These are phyloP conservation scores for Houttuynia cordata DNA, from an alignment of 164 flowering plant species.

Conservation along the genomic window DNA sequence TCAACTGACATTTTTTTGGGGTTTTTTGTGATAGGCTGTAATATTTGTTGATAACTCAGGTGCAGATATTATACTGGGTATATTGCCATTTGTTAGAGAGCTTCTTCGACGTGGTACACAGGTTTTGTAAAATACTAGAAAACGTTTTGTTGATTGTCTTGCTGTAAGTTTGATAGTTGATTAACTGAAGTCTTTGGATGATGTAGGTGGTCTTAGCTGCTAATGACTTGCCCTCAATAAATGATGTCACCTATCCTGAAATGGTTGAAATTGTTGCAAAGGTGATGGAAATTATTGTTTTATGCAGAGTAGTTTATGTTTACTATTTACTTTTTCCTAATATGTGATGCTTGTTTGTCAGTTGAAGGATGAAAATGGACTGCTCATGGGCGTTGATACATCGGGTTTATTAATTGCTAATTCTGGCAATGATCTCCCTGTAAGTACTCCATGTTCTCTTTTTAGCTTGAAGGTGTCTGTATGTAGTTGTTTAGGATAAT, in stretches of 20 bases:
- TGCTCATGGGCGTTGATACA: constrained; percentile 71
- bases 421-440: constrained; percentile 93
- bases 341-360: constrained; percentile 17
- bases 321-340: too few species aligned
- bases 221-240: constrained; percentile 93
- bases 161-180: too few species aligned
- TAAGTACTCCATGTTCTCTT: background rate
- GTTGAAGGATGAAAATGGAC: constrained; percentile 83
- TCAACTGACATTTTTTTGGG: constrained; percentile 9
- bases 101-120: constrained; percentile 72
- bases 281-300: constrained; percentile 28
- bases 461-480: background rate
- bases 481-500: too few species aligned
- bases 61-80: constrained; percentile 56
- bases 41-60: constrained; percentile 93
- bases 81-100: constrained; percentile 23
- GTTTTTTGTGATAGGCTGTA: constrained; percentile 48
- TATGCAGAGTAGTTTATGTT: background rate
- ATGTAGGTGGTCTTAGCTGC: constrained; percentile 91
- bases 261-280: constrained; percentile 71
- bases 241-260: constrained; percentile 83
- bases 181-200: constrained; percentile 1
- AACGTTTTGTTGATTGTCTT: background rate
- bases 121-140: constrained; percentile 25
- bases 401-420: constrained; percentile 80